phyloP scores from a whole-genome alignment of 2,329 filamentous ascomycete genomes.

The Colletotrichum ledebouriae region DNA sequence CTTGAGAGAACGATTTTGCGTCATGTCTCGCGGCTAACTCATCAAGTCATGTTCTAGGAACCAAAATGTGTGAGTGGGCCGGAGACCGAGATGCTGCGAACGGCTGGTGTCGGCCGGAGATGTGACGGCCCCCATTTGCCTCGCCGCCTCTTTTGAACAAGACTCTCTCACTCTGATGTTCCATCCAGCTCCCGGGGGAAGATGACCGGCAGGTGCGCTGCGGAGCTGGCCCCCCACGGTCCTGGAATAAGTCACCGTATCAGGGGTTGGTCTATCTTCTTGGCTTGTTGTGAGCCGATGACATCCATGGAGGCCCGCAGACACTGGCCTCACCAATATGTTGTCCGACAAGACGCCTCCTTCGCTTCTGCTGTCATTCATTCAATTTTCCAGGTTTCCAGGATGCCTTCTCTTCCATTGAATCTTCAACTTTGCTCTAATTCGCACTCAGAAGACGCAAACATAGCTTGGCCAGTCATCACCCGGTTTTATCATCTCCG shows the following conservation, averaged over 20 bases:
- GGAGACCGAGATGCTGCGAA: not conserved
- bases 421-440: not conserved
- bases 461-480: not conserved
- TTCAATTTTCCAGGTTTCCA: not conserved
- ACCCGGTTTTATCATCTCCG: too few relatives aligned
- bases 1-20: too few relatives aligned
- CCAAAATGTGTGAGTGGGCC: too few relatives aligned
- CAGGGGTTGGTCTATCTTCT: not conserved
- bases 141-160: not conserved
- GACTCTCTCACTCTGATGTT: not conserved
- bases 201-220: not conserved
- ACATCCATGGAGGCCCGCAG: not conserved
- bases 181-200: not conserved
- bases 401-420: not conserved
- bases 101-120: not conserved
- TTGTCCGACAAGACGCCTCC: not conserved
- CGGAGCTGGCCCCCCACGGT: not conserved
- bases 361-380: not conserved
- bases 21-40: too few relatives aligned
- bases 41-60: too few relatives aligned
- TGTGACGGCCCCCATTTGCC: not conserved
- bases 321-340: not conserved
- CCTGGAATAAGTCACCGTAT: not conserved
- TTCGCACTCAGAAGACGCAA: slow-evolving; percentile 4
- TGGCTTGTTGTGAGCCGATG: not conserved